A percentile compares a stretch with the other conserved stretches of the same genome.
Conservation (phyloP, 2,329 filamentous ascomycete genomes). For the Colletotrichum camelliae region DNA sequence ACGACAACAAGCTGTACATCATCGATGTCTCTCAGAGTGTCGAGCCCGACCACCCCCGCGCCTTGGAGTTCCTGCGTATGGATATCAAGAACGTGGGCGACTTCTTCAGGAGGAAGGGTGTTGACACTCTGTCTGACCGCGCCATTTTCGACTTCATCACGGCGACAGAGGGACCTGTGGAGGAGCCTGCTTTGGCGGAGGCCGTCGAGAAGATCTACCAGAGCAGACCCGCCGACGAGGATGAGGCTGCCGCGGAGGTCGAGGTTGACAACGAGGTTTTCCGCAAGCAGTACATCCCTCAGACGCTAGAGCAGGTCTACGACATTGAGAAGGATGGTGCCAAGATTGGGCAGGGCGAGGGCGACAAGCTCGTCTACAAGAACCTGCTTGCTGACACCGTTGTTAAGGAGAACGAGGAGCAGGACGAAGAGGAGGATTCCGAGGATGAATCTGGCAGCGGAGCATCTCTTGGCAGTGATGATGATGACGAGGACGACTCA, state of each 20-base stretch:
- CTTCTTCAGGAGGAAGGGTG: slow-evolving; percentile 87
- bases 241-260: slow-evolving; percentile 58
- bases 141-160: slow-evolving; percentile 87
- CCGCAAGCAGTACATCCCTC: slow-evolving; percentile 94
- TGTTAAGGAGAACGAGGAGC: slow-evolving; percentile 41
- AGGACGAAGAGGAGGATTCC: slow-evolving; percentile 40
- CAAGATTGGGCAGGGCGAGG: slow-evolving; percentile 75
- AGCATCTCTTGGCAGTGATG: slow-evolving; percentile 48
- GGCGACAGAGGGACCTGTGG: slow-evolving; percentile 60
- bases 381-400: slow-evolving; percentile 79
- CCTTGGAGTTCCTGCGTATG: slow-evolving; percentile 93
- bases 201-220: slow-evolving; percentile 72
- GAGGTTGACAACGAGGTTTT: slow-evolving; percentile 92
- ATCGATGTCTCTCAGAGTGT: slow-evolving; percentile 99
- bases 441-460: slow-evolving; percentile 55
- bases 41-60: slow-evolving; percentile 93
- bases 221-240: slow-evolving; percentile 54
- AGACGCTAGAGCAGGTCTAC: slow-evolving; percentile 94
- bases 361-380: slow-evolving; percentile 81
- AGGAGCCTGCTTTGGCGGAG: slow-evolving; percentile 65
- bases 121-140: slow-evolving; percentile 80
- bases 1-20: slow-evolving; percentile 82
- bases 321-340: slow-evolving; percentile 92
- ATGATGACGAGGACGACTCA: slow-evolving; percentile 53
- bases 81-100: slow-evolving; percentile 97